Evolutionary conservation across 1,284 basidiomycete genomes (phyloP).

Genomic region (Neonothopanus nambi): DNA sequence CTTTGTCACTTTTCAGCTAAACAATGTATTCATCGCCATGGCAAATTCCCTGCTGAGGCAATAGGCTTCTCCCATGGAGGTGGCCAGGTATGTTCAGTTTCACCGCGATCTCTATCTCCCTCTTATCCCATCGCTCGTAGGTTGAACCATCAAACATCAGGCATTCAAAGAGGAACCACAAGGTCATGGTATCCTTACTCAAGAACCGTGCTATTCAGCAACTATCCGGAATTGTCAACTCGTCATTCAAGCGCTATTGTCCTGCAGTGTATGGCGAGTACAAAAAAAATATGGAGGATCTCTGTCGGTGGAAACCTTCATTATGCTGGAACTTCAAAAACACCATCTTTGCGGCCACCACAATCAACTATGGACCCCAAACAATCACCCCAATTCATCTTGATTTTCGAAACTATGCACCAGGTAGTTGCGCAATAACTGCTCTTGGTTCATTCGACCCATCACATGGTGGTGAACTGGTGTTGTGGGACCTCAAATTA

Average conservation of each 20-base stretch:
- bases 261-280: background rate
- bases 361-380: slow-evolving; percentile 9
- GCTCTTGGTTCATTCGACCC: slow-evolving; percentile 6
- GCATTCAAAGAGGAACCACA: background rate
- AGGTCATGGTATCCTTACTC: background rate
- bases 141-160: background rate
- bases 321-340: background rate
- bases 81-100: slow-evolving; percentile 2
- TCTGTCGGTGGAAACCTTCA: background rate
- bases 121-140: too few species aligned
- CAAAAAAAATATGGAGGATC: background rate
- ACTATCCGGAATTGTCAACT: background rate
- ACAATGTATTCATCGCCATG: background rate
- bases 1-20: background rate
- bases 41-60: background rate
- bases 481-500: too few species aligned
- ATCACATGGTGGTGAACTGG: slow-evolving; percentile 6
- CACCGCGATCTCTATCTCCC: too few species aligned
- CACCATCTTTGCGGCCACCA: slow-evolving; percentile 8
- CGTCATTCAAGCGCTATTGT: background rate
- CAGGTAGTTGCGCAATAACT: slow-evolving; percentile 12
- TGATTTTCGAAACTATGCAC: slow-evolving; percentile 3
- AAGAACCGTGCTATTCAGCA: background rate
- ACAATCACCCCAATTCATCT: slow-evolving; percentile 1
- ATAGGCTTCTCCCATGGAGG: slow-evolving; percentile 5